Evolutionary conservation across 441 rosid species (phyloP), one percentile per base, ranked within the genome.

Genomic region (Cnidoscolus chayamansa): DNA sequence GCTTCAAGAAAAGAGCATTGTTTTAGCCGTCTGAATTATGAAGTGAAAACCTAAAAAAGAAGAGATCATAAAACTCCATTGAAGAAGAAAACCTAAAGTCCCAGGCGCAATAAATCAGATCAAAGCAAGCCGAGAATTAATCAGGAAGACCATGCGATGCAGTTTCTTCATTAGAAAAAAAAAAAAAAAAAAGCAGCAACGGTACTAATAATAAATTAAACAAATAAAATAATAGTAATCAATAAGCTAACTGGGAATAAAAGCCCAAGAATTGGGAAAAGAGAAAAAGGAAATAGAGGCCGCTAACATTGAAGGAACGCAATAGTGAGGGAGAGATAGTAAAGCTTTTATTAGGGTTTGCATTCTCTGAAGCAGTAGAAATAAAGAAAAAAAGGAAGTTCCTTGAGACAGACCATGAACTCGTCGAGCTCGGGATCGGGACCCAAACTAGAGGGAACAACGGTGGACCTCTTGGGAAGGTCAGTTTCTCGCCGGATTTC

Each of bases 381-480:
- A 16, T 15, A 37, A 6, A 72, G 30, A 60, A 35, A 35, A 25
- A 25, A 54, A 43, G 19, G 19, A 35, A 6, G 37, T 40, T 47
- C 25, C 13, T 0, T 9, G 65, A 16, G 40, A 80, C 72, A 76
- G 66, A 88, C 93, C 93, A 88, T 88, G 84, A 88, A 88, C 65
- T 86, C 84, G 79, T 88, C 90, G 12, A 88, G 93, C 81, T 85
- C 88, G 45, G 88, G 90, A 84, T 88, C 88, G 61, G 76, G 78
- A 62, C 79, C 90, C 57, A 73, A 73, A 75, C 81, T 62, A 49
- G 77, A 68, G 25, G 63, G 4, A 13, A 76, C 55, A 67, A 17
- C 67, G 61, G 58, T 45, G 47, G 74, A 67, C 73, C 56, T 49
- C 71, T 57, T 77, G 25, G 69, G 50, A 74, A 71, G 65, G 45